A percentile compares a stretch with the other conserved stretches of the same genome.
phyloP scores from a whole-genome alignment of 495 filamentous ascomycete species.

The Neurospora cerealis region DNA sequence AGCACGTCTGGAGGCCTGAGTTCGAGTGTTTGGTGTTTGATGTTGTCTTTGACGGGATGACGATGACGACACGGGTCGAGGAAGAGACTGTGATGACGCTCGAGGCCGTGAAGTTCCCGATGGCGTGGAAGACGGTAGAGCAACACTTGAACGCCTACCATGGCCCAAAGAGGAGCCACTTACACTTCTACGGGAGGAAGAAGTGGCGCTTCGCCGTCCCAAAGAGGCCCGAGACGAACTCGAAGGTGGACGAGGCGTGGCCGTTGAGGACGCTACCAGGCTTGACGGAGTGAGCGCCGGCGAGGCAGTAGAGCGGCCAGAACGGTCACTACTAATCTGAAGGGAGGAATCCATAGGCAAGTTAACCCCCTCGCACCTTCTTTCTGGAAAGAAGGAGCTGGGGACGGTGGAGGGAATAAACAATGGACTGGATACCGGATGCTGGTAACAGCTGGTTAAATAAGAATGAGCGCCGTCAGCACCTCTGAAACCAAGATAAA shows the following conservation, averaged over 20 bases:
- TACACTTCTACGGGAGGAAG: neutral
- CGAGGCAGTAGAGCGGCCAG: neutral
- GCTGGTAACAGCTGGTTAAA: neutral
- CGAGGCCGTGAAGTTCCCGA: neutral
- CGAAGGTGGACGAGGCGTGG: neutral
- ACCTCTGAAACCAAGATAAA: neutral
- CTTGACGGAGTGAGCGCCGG: neutral
- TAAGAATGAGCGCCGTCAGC: neutral
- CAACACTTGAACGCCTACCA: neutral
- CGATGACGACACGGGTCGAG: neutral
- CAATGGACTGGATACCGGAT: neutral
- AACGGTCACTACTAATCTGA: conserved; percentile 14
- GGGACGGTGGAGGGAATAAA: neutral
- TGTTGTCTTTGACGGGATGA: neutral
- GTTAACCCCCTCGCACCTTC: neutral
- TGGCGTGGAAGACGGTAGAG: neutral
- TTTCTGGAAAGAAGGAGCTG: neutral
- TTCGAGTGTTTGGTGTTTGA: neutral
- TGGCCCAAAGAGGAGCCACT: neutral
- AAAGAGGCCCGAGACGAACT: neutral
- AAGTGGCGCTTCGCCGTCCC: neutral
- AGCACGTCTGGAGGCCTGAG: neutral
- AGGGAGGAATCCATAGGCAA: neutral
- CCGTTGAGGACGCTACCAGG: neutral
- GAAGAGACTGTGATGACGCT: neutral